Conservation (phyloP, 148 eudicot species). For the Amaranthus cruentus region DNA sequence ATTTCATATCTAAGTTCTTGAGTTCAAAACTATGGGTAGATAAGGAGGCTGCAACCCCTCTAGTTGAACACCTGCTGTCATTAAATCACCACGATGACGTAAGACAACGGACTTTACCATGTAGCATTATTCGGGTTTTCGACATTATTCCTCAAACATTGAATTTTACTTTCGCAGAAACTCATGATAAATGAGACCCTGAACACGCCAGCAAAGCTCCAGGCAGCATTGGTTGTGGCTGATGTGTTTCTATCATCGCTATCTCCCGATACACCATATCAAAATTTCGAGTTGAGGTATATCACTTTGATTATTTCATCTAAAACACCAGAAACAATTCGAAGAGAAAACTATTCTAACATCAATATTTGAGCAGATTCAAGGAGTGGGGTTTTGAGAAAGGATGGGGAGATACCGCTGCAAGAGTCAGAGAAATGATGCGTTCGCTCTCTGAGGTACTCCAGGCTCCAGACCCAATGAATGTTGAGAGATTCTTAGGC, state of each 20-base stretch:
- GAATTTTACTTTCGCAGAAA: slow-evolving; percentile 42
- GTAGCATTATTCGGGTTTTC: neutral
- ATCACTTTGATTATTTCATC: neutral
- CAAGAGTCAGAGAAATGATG: slow-evolving; percentile 73
- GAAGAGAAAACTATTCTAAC: neutral
- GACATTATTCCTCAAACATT: neutral
- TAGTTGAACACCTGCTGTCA: slow-evolving; percentile 69
- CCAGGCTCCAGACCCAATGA: slow-evolving; percentile 83
- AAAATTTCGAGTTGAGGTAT: slow-evolving; percentile 66
- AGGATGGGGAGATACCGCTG: slow-evolving; percentile 90
- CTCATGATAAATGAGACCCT: slow-evolving; percentile 80
- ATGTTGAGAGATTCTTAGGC: slow-evolving; percentile 58
- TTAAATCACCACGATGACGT: slow-evolving; percentile 68
- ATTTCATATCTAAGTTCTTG: slow-evolving; percentile 61
- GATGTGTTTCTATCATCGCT: slow-evolving; percentile 59
- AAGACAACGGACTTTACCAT: slow-evolving; percentile 18
- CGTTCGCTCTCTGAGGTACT: slow-evolving; percentile 70
- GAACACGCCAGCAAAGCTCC: slow-evolving; percentile 69
- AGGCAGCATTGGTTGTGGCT: slow-evolving; percentile 64
- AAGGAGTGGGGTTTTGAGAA: slow-evolving; percentile 96
- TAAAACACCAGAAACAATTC: neutral
- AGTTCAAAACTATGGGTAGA: slow-evolving; percentile 50
- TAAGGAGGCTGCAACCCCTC: slow-evolving; percentile 50
- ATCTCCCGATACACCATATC: slow-evolving; percentile 59
- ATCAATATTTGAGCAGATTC: slow-evolving; percentile 39